Evolutionary conservation across 2,329 filamentous ascomycete species (phyloP).

Genomic region (Raffaelea ambrosiae): DNA sequence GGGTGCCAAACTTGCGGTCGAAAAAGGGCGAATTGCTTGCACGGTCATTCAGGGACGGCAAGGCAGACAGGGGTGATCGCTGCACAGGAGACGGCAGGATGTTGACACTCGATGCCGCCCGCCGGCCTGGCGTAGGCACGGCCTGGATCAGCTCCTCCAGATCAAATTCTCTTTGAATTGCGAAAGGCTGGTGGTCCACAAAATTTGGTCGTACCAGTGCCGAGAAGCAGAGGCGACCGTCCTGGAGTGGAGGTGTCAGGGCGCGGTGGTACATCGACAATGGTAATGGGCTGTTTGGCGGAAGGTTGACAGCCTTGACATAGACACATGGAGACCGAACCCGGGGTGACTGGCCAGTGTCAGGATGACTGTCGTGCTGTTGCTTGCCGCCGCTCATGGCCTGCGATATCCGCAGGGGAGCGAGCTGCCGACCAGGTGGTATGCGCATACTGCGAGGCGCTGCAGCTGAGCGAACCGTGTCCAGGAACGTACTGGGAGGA

Average conservation of each 20-base stretch:
- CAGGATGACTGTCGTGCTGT: too few relatives aligned
- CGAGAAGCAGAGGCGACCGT: conserved; percentile 26
- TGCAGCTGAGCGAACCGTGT: neutral
- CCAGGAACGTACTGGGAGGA: neutral
- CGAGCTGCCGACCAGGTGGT: conserved; percentile 1
- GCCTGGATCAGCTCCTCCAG: conserved; percentile 37
- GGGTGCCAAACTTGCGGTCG: neutral
- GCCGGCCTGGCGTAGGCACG: conserved; percentile 25
- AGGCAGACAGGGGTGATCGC: conserved; percentile 6
- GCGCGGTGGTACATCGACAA: conserved; percentile 1
- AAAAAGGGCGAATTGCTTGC: neutral
- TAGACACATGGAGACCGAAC: conserved; percentile 10
- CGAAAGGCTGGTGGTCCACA: conserved; percentile 32
- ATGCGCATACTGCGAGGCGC: neutral
- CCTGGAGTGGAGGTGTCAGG: too few relatives aligned
- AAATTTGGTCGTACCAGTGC: conserved; percentile 33
- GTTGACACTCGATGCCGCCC: conserved; percentile 7
- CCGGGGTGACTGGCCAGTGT: neutral
- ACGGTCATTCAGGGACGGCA: neutral
- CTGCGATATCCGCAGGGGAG: conserved; percentile 7
- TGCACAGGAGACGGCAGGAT: conserved; percentile 8
- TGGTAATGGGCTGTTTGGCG: neutral
- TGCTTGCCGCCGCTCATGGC: neutral
- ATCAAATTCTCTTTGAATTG: conserved; percentile 42
- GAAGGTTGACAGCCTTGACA: conserved; percentile 8